Conservation (phyloP, 129 eudicot species). For the Artemisia tridentata region DNA sequence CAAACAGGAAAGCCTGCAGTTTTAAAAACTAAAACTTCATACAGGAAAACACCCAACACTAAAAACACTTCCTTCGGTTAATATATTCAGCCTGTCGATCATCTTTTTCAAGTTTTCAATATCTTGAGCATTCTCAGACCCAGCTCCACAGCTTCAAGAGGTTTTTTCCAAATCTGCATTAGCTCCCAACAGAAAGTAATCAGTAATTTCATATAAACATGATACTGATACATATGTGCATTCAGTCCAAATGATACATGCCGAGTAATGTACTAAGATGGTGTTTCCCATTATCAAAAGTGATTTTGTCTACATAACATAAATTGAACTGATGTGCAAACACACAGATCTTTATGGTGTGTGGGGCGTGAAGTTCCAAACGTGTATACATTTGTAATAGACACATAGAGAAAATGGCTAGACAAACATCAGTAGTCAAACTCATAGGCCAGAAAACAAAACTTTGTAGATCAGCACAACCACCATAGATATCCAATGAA, state of each 20-base stretch:
- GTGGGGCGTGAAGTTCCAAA: neutral
- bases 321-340: neutral
- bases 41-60: constrained; percentile 3
- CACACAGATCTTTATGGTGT: neutral
- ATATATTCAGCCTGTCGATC: neutral
- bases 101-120: constrained; percentile 6
- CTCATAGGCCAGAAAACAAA: no score
- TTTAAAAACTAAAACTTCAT: no score
- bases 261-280: neutral
- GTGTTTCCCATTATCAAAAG: neutral
- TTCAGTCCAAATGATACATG: no score
- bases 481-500: no score
- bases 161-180: constrained; percentile 31
- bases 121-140: neutral
- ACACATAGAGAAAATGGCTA: neutral
- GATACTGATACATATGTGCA: neutral
- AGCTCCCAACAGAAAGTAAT: constrained; percentile 9
- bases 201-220: neutral
- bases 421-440: no score
- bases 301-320: neutral
- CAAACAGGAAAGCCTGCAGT: neutral
- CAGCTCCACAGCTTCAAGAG: constrained; percentile 13
- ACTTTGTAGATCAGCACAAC: no score
- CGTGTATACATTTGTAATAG: neutral
- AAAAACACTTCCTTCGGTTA: constrained; percentile 17